Evolutionary conservation across 228 moss, liverwort and hornwort genomes (phyloP).

Genomic region (Sphagnum fallax): DNA sequence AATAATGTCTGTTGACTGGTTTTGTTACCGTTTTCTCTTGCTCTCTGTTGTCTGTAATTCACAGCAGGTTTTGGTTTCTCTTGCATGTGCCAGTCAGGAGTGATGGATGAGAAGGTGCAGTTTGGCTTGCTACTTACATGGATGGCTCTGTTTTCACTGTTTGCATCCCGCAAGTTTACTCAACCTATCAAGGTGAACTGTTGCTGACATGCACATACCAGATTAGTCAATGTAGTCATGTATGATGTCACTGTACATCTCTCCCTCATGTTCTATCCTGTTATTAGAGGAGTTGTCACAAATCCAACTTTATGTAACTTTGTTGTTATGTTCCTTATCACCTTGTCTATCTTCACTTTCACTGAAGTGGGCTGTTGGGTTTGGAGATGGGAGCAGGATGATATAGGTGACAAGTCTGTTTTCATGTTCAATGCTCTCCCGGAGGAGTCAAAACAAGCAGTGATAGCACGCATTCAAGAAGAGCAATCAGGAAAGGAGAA

Average conservation of each 20-base stretch:
- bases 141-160: slow-evolving; percentile 73
- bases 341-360: not conserved
- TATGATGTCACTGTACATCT: no score
- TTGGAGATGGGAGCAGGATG: slow-evolving; percentile 39
- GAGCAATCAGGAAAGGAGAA: slow-evolving; percentile 10
- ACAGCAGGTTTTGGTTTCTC: not conserved
- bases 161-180: slow-evolving; percentile 87
- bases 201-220: not conserved
- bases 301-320: no score
- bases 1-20: no score
- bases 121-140: slow-evolving; percentile 68
- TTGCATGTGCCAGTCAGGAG: slow-evolving; percentile 52
- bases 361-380: not conserved
- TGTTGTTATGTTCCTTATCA: no score
- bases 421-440: slow-evolving; percentile 84
- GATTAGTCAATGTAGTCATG: no score
- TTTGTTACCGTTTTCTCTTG: not conserved
- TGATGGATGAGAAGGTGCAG: slow-evolving; percentile 75
- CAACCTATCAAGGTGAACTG: slow-evolving; percentile 72
- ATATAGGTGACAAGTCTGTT: slow-evolving; percentile 97
- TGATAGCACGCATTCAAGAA: slow-evolving; percentile 38
- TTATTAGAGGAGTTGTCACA: no score
- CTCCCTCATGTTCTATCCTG: no score
- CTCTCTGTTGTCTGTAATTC: not conserved
- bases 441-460: slow-evolving; percentile 47